Evolutionary conservation across 2,329 filamentous ascomycete species (phyloP).

Genomic region (Coniochaeta sp.): DNA sequence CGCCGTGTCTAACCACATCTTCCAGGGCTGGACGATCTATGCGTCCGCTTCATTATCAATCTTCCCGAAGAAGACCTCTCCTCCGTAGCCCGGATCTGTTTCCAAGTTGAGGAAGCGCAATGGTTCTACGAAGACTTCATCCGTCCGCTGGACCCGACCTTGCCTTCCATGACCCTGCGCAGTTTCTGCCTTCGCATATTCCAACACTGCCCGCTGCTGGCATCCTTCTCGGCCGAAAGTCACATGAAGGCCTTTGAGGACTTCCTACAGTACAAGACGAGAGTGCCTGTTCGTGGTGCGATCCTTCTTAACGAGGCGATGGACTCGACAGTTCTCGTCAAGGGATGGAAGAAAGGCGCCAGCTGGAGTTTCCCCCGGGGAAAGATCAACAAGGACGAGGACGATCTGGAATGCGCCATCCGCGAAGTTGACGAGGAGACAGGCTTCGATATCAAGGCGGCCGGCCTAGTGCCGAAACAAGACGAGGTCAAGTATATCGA

Average conservation of each 20-base stretch:
- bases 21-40: conserved; percentile 90
- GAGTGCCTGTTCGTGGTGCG: conserved; percentile 87
- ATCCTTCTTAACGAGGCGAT: conserved; percentile 91
- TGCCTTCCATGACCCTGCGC: conserved; percentile 79
- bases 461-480: conserved; percentile 67
- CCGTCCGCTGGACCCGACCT: conserved; percentile 73
- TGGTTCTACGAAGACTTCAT: conserved; percentile 99
- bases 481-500: conserved; percentile 76
- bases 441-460: conserved; percentile 70
- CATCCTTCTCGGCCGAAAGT: conserved; percentile 68
- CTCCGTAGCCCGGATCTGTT: conserved; percentile 90
- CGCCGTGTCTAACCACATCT: neutral
- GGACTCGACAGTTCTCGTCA: conserved; percentile 88
- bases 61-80: conserved; percentile 84
- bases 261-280: conserved; percentile 89
- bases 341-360: conserved; percentile 95
- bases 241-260: conserved; percentile 81
- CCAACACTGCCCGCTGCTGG: conserved; percentile 84
- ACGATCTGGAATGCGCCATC: conserved; percentile 86
- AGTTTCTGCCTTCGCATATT: conserved; percentile 88
- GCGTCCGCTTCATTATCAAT: conserved; percentile 97
- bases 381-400: conserved; percentile 97
- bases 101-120: conserved; percentile 98
- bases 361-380: conserved; percentile 96
- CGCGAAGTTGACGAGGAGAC: conserved; percentile 96